Conservation (phyloP, 257 asterid species). For the Capsicum chinense region DNA sequence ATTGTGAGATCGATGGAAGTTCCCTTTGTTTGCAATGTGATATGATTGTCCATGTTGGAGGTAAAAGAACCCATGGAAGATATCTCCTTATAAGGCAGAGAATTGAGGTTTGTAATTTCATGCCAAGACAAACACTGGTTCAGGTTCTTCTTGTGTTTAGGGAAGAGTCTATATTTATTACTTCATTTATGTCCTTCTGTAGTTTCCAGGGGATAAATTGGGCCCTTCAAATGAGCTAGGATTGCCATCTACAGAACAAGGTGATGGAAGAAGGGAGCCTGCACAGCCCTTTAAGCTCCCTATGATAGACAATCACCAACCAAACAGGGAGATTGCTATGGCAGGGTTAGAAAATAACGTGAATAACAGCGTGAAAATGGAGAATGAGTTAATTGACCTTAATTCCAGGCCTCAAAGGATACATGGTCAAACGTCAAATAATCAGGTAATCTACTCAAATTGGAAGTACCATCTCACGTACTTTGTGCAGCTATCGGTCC, state of each 20-base stretch:
- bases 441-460: slow-evolving; percentile 54
- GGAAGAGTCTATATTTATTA: slow-evolving; percentile 23
- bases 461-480: neutral
- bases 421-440: slow-evolving; percentile 56
- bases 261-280: slow-evolving; percentile 50
- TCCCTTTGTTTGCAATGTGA: slow-evolving; percentile 96
- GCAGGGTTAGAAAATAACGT: slow-evolving; percentile 39
- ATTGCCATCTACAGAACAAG: slow-evolving; percentile 47
- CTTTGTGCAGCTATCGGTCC: slow-evolving; percentile 23
- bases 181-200: slow-evolving; percentile 39
- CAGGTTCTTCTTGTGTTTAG: slow-evolving; percentile 3
- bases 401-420: slow-evolving; percentile 76
- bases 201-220: slow-evolving; percentile 86
- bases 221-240: slow-evolving; percentile 54
- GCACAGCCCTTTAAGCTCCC: slow-evolving; percentile 36
- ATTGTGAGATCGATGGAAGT: slow-evolving; percentile 94
- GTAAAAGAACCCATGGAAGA: slow-evolving; percentile 94
- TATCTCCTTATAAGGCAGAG: slow-evolving; percentile 92
- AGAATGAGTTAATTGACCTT: slow-evolving; percentile 73
- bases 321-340: slow-evolving; percentile 45
- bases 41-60: slow-evolving; percentile 91
- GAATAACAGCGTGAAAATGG: slow-evolving; percentile 47
- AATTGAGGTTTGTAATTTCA: slow-evolving; percentile 78
- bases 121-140: slow-evolving; percentile 28
- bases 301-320: slow-evolving; percentile 46